A percentile compares a stretch with the other conserved stretches of the same genome.
Conservation (phyloP, 768 basidiomycete genomes). For the Tylopilus rubrobrunneus region DNA sequence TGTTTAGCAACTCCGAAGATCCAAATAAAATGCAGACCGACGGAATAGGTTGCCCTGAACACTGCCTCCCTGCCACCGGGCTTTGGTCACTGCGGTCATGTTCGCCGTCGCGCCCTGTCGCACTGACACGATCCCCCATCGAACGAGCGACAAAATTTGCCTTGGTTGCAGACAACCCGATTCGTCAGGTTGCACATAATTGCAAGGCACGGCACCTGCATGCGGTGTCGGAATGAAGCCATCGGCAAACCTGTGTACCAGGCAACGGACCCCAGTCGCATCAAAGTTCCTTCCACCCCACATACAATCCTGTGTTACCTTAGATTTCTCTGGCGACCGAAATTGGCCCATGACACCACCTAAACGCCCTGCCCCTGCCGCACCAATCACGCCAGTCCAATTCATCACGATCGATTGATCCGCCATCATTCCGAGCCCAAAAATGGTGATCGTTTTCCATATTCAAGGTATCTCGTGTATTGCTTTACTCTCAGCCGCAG, state of each 20-base stretch:
- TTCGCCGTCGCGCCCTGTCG: neutral
- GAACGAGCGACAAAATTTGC: neutral
- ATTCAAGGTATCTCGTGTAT: neutral
- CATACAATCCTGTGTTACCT: neutral
- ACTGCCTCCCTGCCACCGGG: neutral
- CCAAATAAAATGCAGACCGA: neutral
- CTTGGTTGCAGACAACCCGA: neutral
- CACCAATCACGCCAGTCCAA: too few relatives aligned
- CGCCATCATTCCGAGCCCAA: neutral
- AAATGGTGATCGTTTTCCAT: neutral
- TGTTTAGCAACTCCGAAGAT: neutral
- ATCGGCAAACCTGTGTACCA: neutral
- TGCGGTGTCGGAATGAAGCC: too few relatives aligned
- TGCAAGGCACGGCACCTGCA: neutral
- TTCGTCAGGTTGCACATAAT: neutral
- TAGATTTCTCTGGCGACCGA: neutral
- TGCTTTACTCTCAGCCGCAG: neutral
- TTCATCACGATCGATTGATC: neutral
- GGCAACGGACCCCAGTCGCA: too few relatives aligned
- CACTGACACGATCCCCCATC: neutral
- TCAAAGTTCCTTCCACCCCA: too few relatives aligned
- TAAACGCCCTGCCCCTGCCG: neutral
- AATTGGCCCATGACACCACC: neutral
- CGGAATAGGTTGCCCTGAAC: neutral
- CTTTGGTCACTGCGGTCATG: neutral